These are phyloP conservation scores for Colletotrichum somersetense DNA, from an alignment of 2,329 filamentous ascomycete species.

Conservation along the genomic window DNA sequence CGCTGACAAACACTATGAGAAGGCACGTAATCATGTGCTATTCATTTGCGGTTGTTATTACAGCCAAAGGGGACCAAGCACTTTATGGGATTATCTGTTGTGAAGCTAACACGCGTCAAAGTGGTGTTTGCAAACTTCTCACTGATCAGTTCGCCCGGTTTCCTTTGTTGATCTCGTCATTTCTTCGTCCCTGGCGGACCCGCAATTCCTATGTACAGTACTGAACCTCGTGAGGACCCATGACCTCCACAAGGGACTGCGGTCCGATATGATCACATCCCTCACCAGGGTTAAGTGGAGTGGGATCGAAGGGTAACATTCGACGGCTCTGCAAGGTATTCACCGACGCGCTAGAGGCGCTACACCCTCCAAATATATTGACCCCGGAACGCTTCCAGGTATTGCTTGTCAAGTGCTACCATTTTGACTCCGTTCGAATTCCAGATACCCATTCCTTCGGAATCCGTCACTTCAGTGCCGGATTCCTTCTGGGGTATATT, in stretches of 20 bases:
- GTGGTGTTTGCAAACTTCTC: background rate
- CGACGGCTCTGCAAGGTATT: conserved; percentile 21
- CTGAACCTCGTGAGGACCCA: conserved; percentile 9
- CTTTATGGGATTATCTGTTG: background rate
- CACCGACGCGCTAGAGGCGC: conserved; percentile 18
- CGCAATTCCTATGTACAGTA: background rate
- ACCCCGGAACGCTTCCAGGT: conserved; percentile 10
- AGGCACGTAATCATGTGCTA: background rate
- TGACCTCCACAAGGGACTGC: conserved; percentile 51
- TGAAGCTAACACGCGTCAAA: background rate
- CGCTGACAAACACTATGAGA: too few species aligned
- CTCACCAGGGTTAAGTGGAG: conserved; percentile 13
- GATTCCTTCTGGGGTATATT: conserved; percentile 46
- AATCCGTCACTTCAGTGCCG: conserved; percentile 49
- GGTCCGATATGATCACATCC: conserved; percentile 49
- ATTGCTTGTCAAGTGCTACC: background rate
- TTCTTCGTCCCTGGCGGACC: background rate
- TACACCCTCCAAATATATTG: conserved; percentile 44
- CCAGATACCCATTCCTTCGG: conserved; percentile 46
- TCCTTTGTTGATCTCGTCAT: background rate
- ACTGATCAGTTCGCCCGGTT: background rate
- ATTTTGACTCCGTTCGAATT: conserved; percentile 46
- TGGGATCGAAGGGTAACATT: conserved; percentile 30
- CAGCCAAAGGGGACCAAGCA: too few species aligned
- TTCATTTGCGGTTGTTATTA: background rate